phyloP scores from a whole-genome alignment of 2,329 filamentous ascomycete species.

The Diaporthe velutina region DNA sequence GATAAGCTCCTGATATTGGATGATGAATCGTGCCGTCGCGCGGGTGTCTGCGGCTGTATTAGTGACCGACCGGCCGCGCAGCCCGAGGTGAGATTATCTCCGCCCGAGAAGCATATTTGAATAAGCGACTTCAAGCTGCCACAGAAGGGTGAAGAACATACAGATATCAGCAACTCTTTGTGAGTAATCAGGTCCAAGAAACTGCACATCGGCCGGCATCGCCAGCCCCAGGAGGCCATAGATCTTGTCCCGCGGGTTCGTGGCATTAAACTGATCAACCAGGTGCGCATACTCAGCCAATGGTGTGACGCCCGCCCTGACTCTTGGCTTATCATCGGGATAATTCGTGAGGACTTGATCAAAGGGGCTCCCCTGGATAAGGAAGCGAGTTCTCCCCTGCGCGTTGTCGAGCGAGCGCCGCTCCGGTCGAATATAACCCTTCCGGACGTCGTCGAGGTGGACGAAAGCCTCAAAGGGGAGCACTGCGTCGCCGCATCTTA shows the following conservation, averaged over 20 bases:
- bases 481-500: background rate
- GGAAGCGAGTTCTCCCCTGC: background rate
- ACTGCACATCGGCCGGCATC: background rate
- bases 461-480: slow-evolving; percentile 15
- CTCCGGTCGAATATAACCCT: slow-evolving; percentile 13
- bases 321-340: background rate
- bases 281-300: background rate
- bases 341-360: background rate
- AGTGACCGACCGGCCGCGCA: background rate
- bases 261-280: background rate
- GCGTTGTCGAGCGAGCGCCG: background rate
- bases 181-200: slow-evolving; percentile 24
- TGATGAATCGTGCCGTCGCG: slow-evolving; percentile 24
- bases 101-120: background rate
- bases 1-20: slow-evolving; percentile 17
- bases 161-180: slow-evolving; percentile 19
- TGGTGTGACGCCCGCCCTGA: background rate
- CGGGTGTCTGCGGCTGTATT: background rate
- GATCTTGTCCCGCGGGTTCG: slow-evolving; percentile 7
- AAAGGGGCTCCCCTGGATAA: background rate
- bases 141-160: background rate
- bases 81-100: too few relatives aligned
- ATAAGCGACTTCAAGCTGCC: too few relatives aligned
- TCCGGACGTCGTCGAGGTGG: slow-evolving; percentile 16
- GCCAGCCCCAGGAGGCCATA: slow-evolving; percentile 15